Conservation (phyloP, 164 flowering plant genomes). For the Magnolia officinalis region DNA sequence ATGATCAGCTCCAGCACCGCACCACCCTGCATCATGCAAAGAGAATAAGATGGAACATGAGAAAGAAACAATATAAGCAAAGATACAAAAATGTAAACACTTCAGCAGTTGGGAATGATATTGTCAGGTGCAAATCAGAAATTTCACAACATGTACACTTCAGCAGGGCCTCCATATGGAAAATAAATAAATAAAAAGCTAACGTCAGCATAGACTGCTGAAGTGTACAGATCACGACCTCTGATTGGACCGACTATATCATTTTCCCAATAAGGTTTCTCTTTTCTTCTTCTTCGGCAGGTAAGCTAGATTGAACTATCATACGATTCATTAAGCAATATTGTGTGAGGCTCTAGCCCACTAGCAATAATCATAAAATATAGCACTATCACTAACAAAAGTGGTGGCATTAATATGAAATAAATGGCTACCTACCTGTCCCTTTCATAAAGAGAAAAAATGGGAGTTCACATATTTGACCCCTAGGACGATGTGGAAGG, state of each 20-base stretch:
- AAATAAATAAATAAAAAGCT: no score
- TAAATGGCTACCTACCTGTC: constrained; percentile 48
- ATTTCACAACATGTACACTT: neutral
- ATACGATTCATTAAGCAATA: neutral
- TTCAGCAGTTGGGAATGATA: neutral
- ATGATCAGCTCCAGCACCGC: constrained; percentile 96
- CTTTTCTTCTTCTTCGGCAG: neutral
- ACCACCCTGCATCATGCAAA: constrained; percentile 61
- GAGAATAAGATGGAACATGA: neutral
- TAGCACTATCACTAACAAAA: neutral
- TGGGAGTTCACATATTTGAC: constrained; percentile 66
- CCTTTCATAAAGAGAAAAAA: constrained; percentile 96
- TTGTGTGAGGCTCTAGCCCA: neutral
- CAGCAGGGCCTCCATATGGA: no score
- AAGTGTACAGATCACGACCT: no score
- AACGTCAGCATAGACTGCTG: no score
- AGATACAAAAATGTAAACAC: neutral
- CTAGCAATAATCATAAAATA: neutral
- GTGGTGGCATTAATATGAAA: constrained; percentile 1
- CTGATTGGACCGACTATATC: no score
- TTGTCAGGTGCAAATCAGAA: neutral
- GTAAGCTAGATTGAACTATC: neutral
- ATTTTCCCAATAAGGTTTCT: no score
- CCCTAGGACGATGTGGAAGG: constrained; percentile 88
- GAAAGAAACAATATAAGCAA: neutral